Base-by-base conservation (phyloP, 1,139 yeast species). In the Blastobotrys serpentis region DNA sequence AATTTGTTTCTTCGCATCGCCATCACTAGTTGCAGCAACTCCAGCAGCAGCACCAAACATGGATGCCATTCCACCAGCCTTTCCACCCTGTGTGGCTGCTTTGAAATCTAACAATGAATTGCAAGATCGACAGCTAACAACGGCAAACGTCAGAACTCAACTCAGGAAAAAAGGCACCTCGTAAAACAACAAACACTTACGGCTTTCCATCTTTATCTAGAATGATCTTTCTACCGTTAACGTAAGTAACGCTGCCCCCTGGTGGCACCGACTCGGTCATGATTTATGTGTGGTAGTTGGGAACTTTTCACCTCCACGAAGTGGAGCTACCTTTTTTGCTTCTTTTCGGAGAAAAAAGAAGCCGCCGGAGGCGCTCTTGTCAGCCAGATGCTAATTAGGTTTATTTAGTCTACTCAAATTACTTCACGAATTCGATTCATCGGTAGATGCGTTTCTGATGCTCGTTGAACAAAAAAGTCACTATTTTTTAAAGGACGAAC, bases 181-280 rank as follows among this genome's bases (percentile, higher is more conserved):
- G 8, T 23, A 10, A 10, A 23, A 23, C 8, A 23, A 23, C 13
- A 40, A 23, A 16, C 2, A 76, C 92, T 61, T 75, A 86, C 86
- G 96, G 96, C 67, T 86, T 88, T 1, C 97, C 97, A 66, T 89
- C 84, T 63, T 86, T 82, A 59, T 87, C 96, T 52, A 86, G 84
- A 19, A 87, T 69, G 54, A 88, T 84, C 59, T 79, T 81, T 47
- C 85, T 74, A 0, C 96, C 95, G 22, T 65, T 58, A 11, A 62
- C 55, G 46, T 54, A 53, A 2, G 56, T 52, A 7, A 54, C 53
- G 7, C 44, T 36, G 3, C 52, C 49, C 17, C 18, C n/a, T 5
- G 16, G 29, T 2, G 37, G 45, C 34, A 32, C 33, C 19, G 36
- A 17, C 36, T 30, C 36, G 18, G 42, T 13, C 32, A 23, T 38